These are phyloP conservation scores for Cladosporium austrohemisphaericum DNA, from an alignment of 2,329 filamentous ascomycete genomes.

Conservation along the genomic window DNA sequence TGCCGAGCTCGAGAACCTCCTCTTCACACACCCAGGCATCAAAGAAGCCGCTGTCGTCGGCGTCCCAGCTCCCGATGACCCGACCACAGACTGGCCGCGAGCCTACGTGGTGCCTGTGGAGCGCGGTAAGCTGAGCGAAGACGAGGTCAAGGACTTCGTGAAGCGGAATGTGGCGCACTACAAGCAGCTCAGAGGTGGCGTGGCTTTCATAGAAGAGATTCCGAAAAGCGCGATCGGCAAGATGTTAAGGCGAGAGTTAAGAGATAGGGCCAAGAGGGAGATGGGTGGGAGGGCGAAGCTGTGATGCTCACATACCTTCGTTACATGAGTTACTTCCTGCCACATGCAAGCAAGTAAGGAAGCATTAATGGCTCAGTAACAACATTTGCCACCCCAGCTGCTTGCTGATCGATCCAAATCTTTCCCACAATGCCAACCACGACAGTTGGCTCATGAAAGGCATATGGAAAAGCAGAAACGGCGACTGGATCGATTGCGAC, in stretches of 20 bases:
- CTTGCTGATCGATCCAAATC: too few species aligned
- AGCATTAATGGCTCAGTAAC: too few species aligned
- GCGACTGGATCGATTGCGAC: too few species aligned
- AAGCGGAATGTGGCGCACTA: conserved; percentile 44
- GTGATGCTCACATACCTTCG: too few species aligned
- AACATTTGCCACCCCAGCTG: too few species aligned
- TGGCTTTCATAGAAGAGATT: conserved; percentile 45
- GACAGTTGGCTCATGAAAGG: too few species aligned
- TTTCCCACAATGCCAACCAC: too few species aligned
- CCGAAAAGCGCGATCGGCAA: conserved; percentile 48
- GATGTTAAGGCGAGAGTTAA: conserved; percentile 45
- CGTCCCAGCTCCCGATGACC: conserved; percentile 41
- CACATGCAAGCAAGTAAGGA: too few species aligned
- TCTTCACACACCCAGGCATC: conserved; percentile 41
- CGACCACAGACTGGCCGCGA: conserved; percentile 45
- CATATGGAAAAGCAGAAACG: too few species aligned
- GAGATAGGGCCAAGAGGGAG: conserved; percentile 28
- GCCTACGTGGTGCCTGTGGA: conserved; percentile 42
- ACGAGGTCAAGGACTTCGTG: conserved; percentile 42
- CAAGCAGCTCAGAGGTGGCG: conserved; percentile 45
- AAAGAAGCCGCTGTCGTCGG: conserved; percentile 46
- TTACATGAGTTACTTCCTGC: too few species aligned
- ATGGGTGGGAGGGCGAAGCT: background rate
- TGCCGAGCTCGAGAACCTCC: conserved; percentile 45
- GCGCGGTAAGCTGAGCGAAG: conserved; percentile 33